Conservation (phyloP, 495 filamentous ascomycete species). For the Penicillium paxilli region DNA sequence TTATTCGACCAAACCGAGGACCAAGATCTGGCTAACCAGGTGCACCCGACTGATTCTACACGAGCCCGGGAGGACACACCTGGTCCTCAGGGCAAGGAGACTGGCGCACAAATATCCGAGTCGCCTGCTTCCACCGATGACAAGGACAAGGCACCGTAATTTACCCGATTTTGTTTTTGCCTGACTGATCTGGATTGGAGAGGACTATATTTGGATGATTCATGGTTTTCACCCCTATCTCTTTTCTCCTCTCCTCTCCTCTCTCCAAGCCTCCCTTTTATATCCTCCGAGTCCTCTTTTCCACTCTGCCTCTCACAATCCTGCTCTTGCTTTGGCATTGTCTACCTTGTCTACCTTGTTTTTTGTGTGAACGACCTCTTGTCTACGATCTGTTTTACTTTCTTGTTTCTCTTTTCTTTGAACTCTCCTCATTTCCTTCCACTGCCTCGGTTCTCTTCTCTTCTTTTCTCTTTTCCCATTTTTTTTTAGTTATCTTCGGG, state of each 20-base stretch:
- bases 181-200: too few relatives aligned
- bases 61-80: constrained; percentile 60
- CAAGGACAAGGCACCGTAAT: constrained; percentile 31
- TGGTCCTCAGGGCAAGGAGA: constrained; percentile 42
- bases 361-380: constrained; percentile 22
- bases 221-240: too few relatives aligned
- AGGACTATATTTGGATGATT: too few relatives aligned
- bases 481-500: constrained; percentile 2
- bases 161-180: constrained; percentile 15
- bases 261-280: background rate
- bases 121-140: constrained; percentile 49
- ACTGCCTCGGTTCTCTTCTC: background rate
- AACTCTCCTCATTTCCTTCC: constrained; percentile 2
- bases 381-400: constrained; percentile 18
- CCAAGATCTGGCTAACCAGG: constrained; percentile 65
- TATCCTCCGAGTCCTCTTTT: background rate
- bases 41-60: constrained; percentile 41
- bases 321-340: background rate
- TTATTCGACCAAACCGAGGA: constrained; percentile 88
- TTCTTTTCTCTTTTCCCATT: constrained; percentile 5
- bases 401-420: constrained; percentile 8
- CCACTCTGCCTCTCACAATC: background rate
- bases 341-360: constrained; percentile 2
- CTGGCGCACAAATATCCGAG: constrained; percentile 42
- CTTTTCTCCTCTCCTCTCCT: constrained; percentile 12